Conservation (phyloP, 331 rosid genomes). For the Malus hybrid region DNA sequence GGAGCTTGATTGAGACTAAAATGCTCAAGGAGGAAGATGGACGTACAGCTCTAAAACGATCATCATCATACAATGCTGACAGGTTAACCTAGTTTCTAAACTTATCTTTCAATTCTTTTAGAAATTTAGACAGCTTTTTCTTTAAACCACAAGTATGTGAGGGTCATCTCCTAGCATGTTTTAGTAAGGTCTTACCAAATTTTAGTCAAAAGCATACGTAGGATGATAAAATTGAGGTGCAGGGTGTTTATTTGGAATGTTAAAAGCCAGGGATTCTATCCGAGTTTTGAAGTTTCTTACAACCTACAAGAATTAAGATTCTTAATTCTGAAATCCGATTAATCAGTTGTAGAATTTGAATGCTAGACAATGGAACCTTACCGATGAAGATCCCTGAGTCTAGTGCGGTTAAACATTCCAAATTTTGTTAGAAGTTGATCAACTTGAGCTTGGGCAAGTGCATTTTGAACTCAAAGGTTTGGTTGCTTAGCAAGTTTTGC, state of each 20-base stretch:
- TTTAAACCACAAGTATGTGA: not conserved
- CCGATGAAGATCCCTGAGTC: not conserved
- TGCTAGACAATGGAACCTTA: not conserved
- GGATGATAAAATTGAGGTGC: not conserved
- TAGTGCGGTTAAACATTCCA: not conserved
- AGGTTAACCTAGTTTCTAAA: slow-evolving; percentile 41
- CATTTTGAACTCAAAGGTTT: not conserved
- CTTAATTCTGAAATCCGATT: not conserved
- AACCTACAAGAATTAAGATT: not conserved
- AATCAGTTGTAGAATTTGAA: not conserved
- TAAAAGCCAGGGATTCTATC: not conserved
- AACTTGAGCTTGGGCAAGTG: not conserved
- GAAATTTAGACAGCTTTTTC: not conserved
- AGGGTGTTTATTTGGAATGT: not conserved
- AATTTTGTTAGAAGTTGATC: not conserved
- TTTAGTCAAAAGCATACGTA: not conserved
- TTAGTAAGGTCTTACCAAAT: not conserved
- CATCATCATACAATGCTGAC: slow-evolving; percentile 75
- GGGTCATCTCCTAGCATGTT: not conserved
- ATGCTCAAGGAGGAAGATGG: slow-evolving; percentile 42
- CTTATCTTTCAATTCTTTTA: slow-evolving; percentile 12
- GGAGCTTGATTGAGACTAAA: slow-evolving; percentile 72
- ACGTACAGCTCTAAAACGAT: slow-evolving; percentile 48
- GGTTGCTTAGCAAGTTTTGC: not conserved
- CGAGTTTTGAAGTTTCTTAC: not conserved